Evolutionary conservation across 495 filamentous ascomycete genomes (phyloP).

Genomic region (Chaetomium tenue): DNA sequence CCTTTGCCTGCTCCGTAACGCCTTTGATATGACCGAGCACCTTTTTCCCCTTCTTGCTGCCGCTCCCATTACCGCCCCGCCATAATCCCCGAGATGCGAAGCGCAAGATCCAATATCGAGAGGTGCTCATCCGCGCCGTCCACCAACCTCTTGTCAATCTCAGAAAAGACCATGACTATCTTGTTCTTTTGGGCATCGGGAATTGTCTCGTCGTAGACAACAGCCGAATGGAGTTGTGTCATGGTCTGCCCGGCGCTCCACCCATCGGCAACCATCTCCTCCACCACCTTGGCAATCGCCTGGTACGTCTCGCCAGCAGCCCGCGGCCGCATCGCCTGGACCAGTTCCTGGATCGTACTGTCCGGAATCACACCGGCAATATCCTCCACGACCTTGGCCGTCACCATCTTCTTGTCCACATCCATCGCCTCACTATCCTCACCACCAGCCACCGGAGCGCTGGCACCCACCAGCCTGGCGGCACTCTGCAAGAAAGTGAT

Average conservation of each 20-base stretch:
- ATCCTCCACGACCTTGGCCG: slow-evolving; percentile 79
- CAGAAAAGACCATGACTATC: slow-evolving; percentile 86
- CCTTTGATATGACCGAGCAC: slow-evolving; percentile 16
- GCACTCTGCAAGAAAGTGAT: slow-evolving; percentile 96
- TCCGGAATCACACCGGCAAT: slow-evolving; percentile 93
- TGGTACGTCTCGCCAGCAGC: slow-evolving; percentile 64
- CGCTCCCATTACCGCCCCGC: slow-evolving; percentile 39
- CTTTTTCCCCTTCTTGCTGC: neutral
- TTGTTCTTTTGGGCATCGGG: slow-evolving; percentile 83
- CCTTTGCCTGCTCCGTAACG: slow-evolving; percentile 20
- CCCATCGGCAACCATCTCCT: slow-evolving; percentile 91
- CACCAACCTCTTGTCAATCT: slow-evolving; percentile 89
- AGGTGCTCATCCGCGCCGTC: slow-evolving; percentile 98
- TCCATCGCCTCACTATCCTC: slow-evolving; percentile 56
- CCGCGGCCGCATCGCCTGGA: slow-evolving; percentile 75
- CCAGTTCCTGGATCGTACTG: slow-evolving; percentile 63
- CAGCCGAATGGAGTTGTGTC: slow-evolving; percentile 73
- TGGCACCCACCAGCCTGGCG: slow-evolving; percentile 70
- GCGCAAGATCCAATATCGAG: slow-evolving; percentile 76
- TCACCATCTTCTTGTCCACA: slow-evolving; percentile 61
- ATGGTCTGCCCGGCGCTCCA: slow-evolving; percentile 96
- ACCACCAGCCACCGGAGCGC: slow-evolving; percentile 28
- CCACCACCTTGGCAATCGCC: slow-evolving; percentile 71
- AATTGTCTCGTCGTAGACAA: slow-evolving; percentile 81
- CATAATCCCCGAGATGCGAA: slow-evolving; percentile 77